These are phyloP conservation scores for Dothideomycetes sp. DNA, from an alignment of 2,329 filamentous ascomycete genomes.

Conservation along the genomic window DNA sequence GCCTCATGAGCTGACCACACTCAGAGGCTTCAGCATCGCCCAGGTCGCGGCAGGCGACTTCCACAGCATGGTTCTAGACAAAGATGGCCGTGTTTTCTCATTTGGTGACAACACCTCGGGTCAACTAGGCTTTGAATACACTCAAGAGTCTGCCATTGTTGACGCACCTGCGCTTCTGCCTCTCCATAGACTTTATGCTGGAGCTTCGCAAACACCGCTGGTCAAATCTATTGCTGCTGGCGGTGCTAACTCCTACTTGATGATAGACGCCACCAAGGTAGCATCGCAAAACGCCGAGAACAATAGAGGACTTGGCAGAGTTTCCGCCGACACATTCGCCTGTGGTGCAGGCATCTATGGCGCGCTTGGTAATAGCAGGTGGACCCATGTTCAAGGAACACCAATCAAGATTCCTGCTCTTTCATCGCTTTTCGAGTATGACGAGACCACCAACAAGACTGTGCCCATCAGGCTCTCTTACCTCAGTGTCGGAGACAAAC, in stretches of 20 bases:
- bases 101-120: conserved; percentile 89
- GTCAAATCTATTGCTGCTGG: conserved; percentile 78
- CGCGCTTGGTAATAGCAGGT: conserved; percentile 72
- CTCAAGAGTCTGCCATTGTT: conserved; percentile 50
- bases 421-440: conserved; percentile 77
- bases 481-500: conserved; percentile 68
- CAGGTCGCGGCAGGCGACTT: conserved; percentile 77
- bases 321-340: conserved; percentile 73
- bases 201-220: conserved; percentile 51
- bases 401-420: conserved; percentile 76
- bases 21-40: conserved; percentile 61
- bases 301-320: conserved; percentile 40
- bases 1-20: conserved; percentile 65
- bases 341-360: conserved; percentile 82
- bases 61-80: conserved; percentile 73
- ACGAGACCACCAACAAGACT: conserved; percentile 59
- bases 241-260: conserved; percentile 79
- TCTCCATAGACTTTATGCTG: conserved; percentile 62
- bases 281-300: conserved; percentile 28
- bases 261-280: conserved; percentile 64
- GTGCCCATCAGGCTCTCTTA: conserved; percentile 69
- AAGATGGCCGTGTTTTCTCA: conserved; percentile 66
- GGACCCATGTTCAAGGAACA: conserved; percentile 73
- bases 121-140: conserved; percentile 77
- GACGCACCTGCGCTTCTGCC: conserved; percentile 65